Base-by-base conservation (phyloP, 2,329 filamentous ascomycete genomes). In the Venturia asperata region DNA sequence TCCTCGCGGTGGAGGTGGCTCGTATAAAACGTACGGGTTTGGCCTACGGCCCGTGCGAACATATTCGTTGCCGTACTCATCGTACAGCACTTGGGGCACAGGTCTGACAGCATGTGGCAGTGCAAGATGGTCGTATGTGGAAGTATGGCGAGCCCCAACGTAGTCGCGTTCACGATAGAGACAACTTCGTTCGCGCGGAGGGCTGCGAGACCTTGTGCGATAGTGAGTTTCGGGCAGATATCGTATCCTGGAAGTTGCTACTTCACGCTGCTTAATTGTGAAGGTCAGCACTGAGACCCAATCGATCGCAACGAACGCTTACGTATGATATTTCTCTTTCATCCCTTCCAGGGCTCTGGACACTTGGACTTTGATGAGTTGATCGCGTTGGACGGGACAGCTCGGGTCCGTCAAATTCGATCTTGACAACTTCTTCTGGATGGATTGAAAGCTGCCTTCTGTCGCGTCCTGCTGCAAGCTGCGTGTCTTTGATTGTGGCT, bases 71-170 rank as follows among this genome's bases (percentile, higher is more conserved):
- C 39, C 60, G 42, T 42, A 43, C 17, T 45, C 60, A n/a, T 61
- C 60, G 37, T 61, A 61, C 17, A 61, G 60, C n/a, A 61, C 60
- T 24, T 61, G 37, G 19, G 60, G 60, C 52, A 37, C 52, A 58
- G 37, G 19, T 37, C 52, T 34, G 10, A 37, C 30, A n/a, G 52
- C 52, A 9, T 27, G 15, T 34, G 30, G 52, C 52, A 37, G 52
- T 5, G 19, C 52, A 15, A 24, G 30, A 58, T 58, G 27, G 15
- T 58, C 52, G 52, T 58, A 58, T 58, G 27, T 9, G 52, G 52
- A 34, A n/a, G 10, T 15, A 17, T 11, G 17, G 17, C 21, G 21
- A 9, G 5, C 9, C 7, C 30, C 17, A 9, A 17, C 21, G 52
- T 58, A 58, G 11, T 58, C 15, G 9, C 52, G 52, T 19, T 58